Base-by-base conservation (phyloP, 2,329 filamentous ascomycete species). In the Aspergillus pseudoviridinutans region DNA sequence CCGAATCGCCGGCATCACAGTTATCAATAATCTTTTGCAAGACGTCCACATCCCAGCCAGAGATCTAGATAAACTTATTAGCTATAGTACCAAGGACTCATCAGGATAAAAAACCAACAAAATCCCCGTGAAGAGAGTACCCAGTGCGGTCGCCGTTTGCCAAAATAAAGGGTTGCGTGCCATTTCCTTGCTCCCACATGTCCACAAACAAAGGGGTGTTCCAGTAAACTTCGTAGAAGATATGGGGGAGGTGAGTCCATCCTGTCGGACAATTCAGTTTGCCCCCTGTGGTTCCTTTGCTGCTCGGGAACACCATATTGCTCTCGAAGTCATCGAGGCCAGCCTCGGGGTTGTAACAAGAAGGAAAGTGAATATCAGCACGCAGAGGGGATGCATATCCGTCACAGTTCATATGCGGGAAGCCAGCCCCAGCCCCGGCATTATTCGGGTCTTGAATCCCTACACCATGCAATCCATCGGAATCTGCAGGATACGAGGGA, bases 181-280 rank as follows among this genome's bases (percentile, higher is more conserved):
- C 28, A 12, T 22, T 49, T 52, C 8, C 69, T 70, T 29, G 28
- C 50, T 74, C 74, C 76, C 80, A 82, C 64, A 75, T 63, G 60
- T 79, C 75, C 20, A 73, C 77, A 69, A 82, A 84, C 20, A 72
- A 69, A 51, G 79, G 70, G 5, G 82, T 82, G 58, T 78, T 67
- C 78, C 79, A 87, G 57, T 80, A 79, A 53, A 84, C 77, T 70
- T 86, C 84, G 68, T 79, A 85, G 72, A 87, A 84, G 58, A 87
- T 73, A 10, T 81, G 83, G 29, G 84, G 76, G 24, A 85, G 72
- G 53, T 81, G 82, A 9, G 78, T 76, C 1, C 82, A 82, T 62
- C 82, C 53, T 1, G 49, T 27, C 8, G 57, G 57, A 28, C 57
- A 58, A 29, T 29, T 29, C 9, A 4, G 2, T 29, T 29, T 29